phyloP scores from a whole-genome alignment of 2,329 filamentous ascomycete species.

The Aspergillus brasiliensis region DNA sequence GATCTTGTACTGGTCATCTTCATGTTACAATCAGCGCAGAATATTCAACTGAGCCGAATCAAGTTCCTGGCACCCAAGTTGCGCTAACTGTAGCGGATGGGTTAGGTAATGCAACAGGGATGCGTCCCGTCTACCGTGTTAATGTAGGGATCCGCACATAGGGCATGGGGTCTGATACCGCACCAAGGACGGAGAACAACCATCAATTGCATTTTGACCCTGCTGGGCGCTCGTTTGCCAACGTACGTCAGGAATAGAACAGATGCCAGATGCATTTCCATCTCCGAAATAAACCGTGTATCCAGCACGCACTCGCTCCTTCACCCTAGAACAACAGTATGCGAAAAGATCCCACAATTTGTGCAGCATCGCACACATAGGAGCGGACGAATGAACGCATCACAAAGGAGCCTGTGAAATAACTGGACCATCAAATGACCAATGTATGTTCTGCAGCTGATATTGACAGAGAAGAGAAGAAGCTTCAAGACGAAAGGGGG shows the following conservation, averaged over 20 bases:
- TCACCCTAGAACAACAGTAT: not conserved
- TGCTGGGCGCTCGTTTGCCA: not conserved
- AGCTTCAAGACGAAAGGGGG: not conserved
- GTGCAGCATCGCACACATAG: not conserved
- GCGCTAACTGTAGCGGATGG: not conserved
- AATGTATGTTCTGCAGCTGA: conserved; percentile 13
- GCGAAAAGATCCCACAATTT: not conserved
- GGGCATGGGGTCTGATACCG: not conserved
- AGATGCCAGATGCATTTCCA: not conserved
- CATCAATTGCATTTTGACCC: not conserved
- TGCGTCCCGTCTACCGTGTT: not conserved
- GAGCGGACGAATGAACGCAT: not conserved
- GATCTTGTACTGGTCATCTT: not conserved
- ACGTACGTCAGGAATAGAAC: not conserved
- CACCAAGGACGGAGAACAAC: not conserved
- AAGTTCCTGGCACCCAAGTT: not conserved
- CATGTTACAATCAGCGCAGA: not conserved
- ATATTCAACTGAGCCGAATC: not conserved
- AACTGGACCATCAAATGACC: not conserved
- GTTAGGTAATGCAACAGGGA: not conserved
- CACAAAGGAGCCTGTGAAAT: not conserved
- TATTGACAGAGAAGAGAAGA: conserved; percentile 20
- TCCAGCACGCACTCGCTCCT: not conserved
- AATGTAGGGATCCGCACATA: not conserved
- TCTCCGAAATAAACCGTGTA: not conserved